Evolutionary conservation across 306 rosid species (phyloP), one percentile per base, ranked within the genome.

Genomic region (Arachis hypogaea): DNA sequence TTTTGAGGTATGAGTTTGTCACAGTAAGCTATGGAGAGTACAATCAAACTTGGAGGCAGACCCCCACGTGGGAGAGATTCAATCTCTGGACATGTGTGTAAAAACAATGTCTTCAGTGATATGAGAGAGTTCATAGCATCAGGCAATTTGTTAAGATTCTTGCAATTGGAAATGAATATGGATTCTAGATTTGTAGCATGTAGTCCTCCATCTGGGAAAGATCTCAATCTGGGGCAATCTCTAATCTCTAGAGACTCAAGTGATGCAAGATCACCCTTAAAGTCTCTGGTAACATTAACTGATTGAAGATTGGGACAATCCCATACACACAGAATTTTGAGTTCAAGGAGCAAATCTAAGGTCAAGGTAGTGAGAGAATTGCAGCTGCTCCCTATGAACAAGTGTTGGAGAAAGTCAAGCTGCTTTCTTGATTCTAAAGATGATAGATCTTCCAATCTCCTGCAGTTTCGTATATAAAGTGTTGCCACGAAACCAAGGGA

Each of bases 181-280:
- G 69, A 72, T 2, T 11, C n/a, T 59, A 78, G 63, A 30, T 78
- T 78, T 38, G 78, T 73, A 40, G 82, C 12, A 2, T 11, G 40
- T 29, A 78, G 61, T 49, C 68, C 81, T 51, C 8, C 63, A 2
- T 28, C 42, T 1, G 73, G 77, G 62, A 78, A 76, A 16, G 12
- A 58, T 7, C 3, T 30, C 38, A 78, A 33, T 8, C 33, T 58
- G 6, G 71, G 69, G 33, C 81, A 77, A 29, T 69, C 70, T 50
- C 62, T 59, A 29, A 77, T 68, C 52, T 77, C 75, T 22, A 68
- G 22, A 60, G 69, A 68, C 29, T 49, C 57, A n/a, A 77, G 81
- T 50, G 70, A 49, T 50, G 63, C 12, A 28, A 59, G 56, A 46
- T 36, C 62, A 46, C 66, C 51, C 4, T 29, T 10, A 56, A 66